Percentiles rank a stretch among this genome's conserved stretches.
These are phyloP conservation scores for Apiospora phragmitis DNA, from an alignment of 2,329 filamentous ascomycete species.

Conservation along the genomic window DNA sequence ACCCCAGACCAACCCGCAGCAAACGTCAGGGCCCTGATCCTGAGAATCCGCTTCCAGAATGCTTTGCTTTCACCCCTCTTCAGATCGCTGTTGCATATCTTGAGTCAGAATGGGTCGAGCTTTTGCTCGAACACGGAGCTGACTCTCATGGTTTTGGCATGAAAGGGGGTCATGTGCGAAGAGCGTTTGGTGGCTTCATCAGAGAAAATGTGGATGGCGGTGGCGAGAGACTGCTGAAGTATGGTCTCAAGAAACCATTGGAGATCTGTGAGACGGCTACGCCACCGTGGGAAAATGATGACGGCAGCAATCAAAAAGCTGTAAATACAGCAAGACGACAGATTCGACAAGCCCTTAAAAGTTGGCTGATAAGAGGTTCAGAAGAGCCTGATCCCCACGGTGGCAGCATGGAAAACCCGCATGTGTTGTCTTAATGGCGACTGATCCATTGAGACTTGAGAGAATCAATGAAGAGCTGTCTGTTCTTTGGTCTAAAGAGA, in stretches of 20 bases:
- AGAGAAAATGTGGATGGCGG: neutral
- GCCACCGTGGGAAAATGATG: neutral
- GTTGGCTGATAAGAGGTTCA: neutral
- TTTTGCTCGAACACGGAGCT: slow-evolving; percentile 19
- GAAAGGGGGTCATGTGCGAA: slow-evolving; percentile 3
- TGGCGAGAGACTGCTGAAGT: neutral
- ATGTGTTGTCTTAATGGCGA: neutral
- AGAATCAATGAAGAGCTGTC: neutral
- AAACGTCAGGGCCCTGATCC: neutral
- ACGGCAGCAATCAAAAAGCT: neutral
- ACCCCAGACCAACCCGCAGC: slow-evolving; percentile 20
- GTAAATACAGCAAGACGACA: neutral
- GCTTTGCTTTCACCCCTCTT: slow-evolving; percentile 21
- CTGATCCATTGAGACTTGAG: neutral
- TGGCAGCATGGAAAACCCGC: neutral
- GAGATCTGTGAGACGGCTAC: neutral
- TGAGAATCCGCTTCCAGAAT: neutral
- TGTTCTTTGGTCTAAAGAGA: neutral
- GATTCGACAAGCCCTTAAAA: neutral
- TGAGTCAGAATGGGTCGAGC: slow-evolving; percentile 22
- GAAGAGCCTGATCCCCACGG: neutral
- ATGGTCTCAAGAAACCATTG: neutral
- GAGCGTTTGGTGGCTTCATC: neutral
- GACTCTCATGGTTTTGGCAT: slow-evolving; percentile 18
- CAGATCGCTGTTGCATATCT: slow-evolving; percentile 20